phyloP scores from a whole-genome alignment of 495 filamentous ascomycete species.

The Cetradonia linearis region DNA sequence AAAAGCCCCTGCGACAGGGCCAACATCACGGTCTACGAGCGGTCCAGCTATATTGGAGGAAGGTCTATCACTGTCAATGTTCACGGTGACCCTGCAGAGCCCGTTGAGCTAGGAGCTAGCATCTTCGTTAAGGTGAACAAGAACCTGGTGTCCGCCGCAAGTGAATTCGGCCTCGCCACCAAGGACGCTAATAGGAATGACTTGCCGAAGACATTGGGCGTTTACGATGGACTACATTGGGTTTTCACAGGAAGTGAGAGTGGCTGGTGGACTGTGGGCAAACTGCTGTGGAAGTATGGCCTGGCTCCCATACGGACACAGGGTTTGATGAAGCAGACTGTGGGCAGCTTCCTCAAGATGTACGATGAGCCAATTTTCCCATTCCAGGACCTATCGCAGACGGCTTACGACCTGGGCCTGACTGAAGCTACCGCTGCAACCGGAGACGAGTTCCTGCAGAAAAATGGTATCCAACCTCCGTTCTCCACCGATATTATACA shows the following conservation, averaged over 20 bases:
- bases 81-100: constrained; percentile 55
- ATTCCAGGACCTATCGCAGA: constrained; percentile 61
- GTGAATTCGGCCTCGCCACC: constrained; percentile 55
- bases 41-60: constrained; percentile 68
- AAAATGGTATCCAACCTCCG: constrained; percentile 48
- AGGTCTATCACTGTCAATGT: constrained; percentile 82
- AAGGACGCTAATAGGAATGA: constrained; percentile 32
- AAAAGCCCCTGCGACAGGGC: constrained; percentile 36
- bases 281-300: constrained; percentile 80
- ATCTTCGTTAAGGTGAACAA: constrained; percentile 86
- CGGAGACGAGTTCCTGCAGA: constrained; percentile 56
- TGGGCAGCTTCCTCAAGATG: constrained; percentile 66
- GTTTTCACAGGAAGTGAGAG: constrained; percentile 50
- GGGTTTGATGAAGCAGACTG: constrained; percentile 57
- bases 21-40: constrained; percentile 85
- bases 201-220: constrained; percentile 46
- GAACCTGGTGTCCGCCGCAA: constrained; percentile 67
- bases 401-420: constrained; percentile 55
- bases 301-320: constrained; percentile 63
- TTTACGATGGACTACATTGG: constrained; percentile 77
- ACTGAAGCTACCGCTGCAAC: constrained; percentile 53
- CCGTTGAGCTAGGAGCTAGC: constrained; percentile 80
- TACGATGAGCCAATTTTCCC: constrained; percentile 80
- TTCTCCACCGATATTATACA: constrained; percentile 84
- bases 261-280: constrained; percentile 71